Base-by-base conservation (phyloP, 2,329 filamentous ascomycete species). In the Aschersonia sp. region DNA sequence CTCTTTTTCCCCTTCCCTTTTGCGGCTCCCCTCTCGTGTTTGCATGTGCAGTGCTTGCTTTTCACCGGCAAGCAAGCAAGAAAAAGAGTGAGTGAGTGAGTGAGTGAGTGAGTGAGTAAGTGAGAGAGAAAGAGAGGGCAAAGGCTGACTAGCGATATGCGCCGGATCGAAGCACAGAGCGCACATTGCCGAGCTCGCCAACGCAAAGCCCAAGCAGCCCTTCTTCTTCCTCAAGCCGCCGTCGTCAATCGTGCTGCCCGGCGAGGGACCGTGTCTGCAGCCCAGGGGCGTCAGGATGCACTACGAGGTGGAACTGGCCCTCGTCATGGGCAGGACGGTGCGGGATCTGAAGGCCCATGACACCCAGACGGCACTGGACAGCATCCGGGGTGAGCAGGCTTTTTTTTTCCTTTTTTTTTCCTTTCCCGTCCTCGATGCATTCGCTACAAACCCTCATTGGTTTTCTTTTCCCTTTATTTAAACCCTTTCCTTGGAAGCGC, bases 161-260 rank as follows among this genome's bases (percentile, higher is more conserved):
- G 22, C 22, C 22, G 22, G 22, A 3, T 22, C 22, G 22, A 22
- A 11, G 40, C 44, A 7, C 44, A 92, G 87, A 59, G 92, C 95
- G 66, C 92, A 98, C 68, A 84, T 97, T 61, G 79, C 83, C 53
- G 92, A 98, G 71, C 78, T 98, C 56, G 88, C 88, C 67, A 95
- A 83, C 66, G 73, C 76, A 51, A 80, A 81, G 54, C 92, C 92
- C 46, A 94, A 92, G 65, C 88, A 96, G 67, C 92, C 92, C 30
- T 97, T 98, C 71, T 98, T 96, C 81, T 98, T 98, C 76, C 78
- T 97, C 57, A 98, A 98, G 75, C 92, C 92, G 2, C 70, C 89
- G 0, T 87, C 85, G 41, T 86, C 88, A 4, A 86, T 98, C 56
- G 76, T 97, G 4, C 74, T 85, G 29, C 87, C 87, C 0, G 77